Evolutionary conservation across 192 early-diverging fungal species (phyloP), one percentile per base, ranked within the genome.

Genomic region (Ramicandelaber brevisporus): DNA sequence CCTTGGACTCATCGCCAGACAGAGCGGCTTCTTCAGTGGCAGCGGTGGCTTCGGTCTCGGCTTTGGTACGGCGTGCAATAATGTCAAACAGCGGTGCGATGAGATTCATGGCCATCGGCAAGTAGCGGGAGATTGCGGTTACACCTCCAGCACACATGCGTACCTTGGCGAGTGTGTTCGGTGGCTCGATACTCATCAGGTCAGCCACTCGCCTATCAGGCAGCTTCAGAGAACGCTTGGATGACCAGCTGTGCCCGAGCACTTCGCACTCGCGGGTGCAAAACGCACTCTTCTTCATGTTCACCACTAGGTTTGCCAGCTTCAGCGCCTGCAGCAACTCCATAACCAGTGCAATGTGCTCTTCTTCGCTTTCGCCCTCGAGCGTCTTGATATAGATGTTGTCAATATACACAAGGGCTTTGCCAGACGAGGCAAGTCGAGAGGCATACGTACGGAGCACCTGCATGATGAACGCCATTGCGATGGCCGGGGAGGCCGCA

Each of bases 331-430:
- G 3, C 2, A 30, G 16, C 1, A 50, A 11, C 2, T 18, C 1
- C 0, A 37, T 38, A 9, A 44, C 14, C 3, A 44, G 38, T 3
- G 11, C 5, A 2, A 50, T 26, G 21, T 50, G 48, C 14, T 25
- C 8, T 2, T 6, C 12, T 9, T 7, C 2, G 14, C n/a, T n/a
- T 11, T 44, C 9, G 0, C 28, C 42, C 0, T 15, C 31, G 0
- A 21, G 40, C 5, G 11, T 12, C 20, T 44, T 44, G 3, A 50
- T 16, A 8, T 50, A 50, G 3, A 50, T 30, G n/a, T 50, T 50
- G 36, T 50, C 42, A n/a, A 50, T 44, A 18, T 50, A 50, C 3
- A 39, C 12, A 6, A 44, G 20, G 0, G 44, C 9, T 10, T 43
- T 39, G 9, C 34, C 29, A 0, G 12, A 14, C 19, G 44, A 14